A percentile compares a stretch with the other conserved stretches of the same genome.
These are phyloP conservation scores for Prillingera fragicola DNA, from an alignment of 1,284 basidiomycete genomes.

Conservation along the genomic window DNA sequence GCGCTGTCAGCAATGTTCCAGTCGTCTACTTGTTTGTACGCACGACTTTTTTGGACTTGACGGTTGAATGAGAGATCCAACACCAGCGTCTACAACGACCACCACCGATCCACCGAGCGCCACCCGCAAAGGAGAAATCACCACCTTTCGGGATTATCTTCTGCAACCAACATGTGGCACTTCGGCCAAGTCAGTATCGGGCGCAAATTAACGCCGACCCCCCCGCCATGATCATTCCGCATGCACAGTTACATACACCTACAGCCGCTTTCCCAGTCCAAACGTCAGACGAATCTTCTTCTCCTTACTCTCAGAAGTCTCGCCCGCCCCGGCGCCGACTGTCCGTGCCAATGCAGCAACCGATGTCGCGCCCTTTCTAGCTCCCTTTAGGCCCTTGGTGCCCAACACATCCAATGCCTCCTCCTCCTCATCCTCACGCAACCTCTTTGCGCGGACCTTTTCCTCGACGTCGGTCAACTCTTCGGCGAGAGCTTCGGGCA, in stretches of 20 bases:
- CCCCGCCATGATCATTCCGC: neutral
- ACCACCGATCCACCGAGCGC: no score
- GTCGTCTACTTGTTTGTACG: slow-evolving; percentile 7
- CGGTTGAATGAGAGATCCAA: slow-evolving; percentile 21
- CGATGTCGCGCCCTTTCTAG: neutral
- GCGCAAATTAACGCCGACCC: neutral
- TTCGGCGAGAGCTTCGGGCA: slow-evolving; percentile 22
- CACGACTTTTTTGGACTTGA: slow-evolving; percentile 29
- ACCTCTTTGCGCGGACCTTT: slow-evolving; percentile 62
- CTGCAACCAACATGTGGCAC: neutral
- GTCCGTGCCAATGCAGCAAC: neutral
- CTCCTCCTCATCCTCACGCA: slow-evolving; percentile 63
- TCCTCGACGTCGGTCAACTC: slow-evolving; percentile 49
- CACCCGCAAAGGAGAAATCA: neutral
- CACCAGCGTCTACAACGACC: no score
- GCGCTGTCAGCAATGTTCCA: slow-evolving; percentile 16
- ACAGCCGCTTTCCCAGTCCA: slow-evolving; percentile 22
- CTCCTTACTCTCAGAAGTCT: slow-evolving; percentile 15
- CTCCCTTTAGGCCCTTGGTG: slow-evolving; percentile 10
- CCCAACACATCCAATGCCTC: slow-evolving; percentile 50
- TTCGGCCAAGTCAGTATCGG: slow-evolving; percentile 1
- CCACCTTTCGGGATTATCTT: neutral
- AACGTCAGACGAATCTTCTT: slow-evolving; percentile 37
- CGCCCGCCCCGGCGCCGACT: neutral
- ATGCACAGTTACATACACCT: neutral